A percentile compares a stretch with the other conserved stretches of the same genome.
phyloP scores from a whole-genome alignment of 805 yeast species.

The Hanseniaspora lachancei region DNA sequence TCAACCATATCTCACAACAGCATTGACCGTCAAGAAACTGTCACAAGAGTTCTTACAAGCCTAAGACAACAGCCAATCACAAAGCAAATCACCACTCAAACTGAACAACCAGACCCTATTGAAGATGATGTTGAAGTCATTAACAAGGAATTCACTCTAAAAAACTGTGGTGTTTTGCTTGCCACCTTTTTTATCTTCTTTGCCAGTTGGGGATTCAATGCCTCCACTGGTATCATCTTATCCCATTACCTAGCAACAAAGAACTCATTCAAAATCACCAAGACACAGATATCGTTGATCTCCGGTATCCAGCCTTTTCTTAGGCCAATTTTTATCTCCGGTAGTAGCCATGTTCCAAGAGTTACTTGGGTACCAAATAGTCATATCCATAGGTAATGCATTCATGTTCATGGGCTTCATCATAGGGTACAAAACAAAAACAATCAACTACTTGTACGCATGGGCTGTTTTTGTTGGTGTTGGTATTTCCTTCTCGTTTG shows the following conservation, averaged over 20 bases:
- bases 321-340: constrained; percentile 51
- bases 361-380: constrained; percentile 37
- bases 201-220: constrained; percentile 62
- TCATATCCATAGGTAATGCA: constrained; percentile 38
- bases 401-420: constrained; percentile 43
- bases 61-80: not conserved
- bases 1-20: not conserved
- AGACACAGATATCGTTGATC: constrained; percentile 49
- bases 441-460: constrained; percentile 55
- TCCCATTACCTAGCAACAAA: constrained; percentile 41
- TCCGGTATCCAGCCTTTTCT: constrained; percentile 49
- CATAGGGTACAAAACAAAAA: constrained; percentile 46
- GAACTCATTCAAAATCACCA: constrained; percentile 41
- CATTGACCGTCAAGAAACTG: not conserved
- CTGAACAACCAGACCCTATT: not conserved
- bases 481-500: constrained; percentile 38
- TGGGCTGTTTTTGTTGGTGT: constrained; percentile 56
- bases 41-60: not conserved
- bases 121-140: not conserved
- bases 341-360: constrained; percentile 36
- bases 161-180: not conserved
- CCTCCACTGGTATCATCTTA: constrained; percentile 51
- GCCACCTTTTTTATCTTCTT: constrained; percentile 34
- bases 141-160: constrained; percentile 2
- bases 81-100: constrained; percentile 2